phyloP scores from a whole-genome alignment of 202 grass and related monocot genomes.

The Panicum virgatum region DNA sequence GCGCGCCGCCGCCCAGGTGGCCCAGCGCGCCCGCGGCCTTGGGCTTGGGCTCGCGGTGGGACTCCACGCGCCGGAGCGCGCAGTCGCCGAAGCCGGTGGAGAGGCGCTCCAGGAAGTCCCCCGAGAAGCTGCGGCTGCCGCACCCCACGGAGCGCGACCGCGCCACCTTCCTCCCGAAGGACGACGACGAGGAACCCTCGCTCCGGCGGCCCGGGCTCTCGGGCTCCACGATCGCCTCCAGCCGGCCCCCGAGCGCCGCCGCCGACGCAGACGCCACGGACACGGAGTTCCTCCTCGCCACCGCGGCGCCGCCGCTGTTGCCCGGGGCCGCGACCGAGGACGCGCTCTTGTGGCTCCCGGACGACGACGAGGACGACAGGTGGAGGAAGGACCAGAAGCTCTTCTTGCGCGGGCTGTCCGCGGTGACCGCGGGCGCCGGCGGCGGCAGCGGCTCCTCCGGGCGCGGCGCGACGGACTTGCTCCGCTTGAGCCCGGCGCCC shows the following conservation, averaged over 20 bases:
- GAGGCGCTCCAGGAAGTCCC: conserved; percentile 91
- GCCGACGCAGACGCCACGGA: conserved; percentile 62
- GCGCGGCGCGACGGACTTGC: conserved; percentile 85
- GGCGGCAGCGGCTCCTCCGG: conserved; percentile 37
- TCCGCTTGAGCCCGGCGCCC: conserved; percentile 50
- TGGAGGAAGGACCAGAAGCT: conserved; percentile 98
- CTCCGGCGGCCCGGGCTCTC: conserved; percentile 72
- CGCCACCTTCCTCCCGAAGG: conserved; percentile 83
- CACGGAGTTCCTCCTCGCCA: conserved; percentile 73
- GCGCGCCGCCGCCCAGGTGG: conserved; percentile 40
- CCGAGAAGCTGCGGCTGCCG: conserved; percentile 95
- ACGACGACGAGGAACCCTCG: conserved; percentile 64
- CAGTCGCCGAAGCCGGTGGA: conserved; percentile 93
- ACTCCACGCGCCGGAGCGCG: conserved; percentile 85
- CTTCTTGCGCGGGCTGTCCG: conserved; percentile 82
- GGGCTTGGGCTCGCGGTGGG: conserved; percentile 80
- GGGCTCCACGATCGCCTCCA: conserved; percentile 56
- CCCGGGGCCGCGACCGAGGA: conserved; percentile 19
- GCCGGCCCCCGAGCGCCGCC: conserved; percentile 35
- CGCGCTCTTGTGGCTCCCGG: conserved; percentile 28
- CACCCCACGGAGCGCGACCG: conserved; percentile 93
- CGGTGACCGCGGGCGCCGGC: conserved; percentile 21
- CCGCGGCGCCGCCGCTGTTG: conserved; percentile 1
- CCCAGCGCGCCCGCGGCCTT: conserved; percentile 40
- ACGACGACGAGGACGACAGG: conserved; percentile 60